Evolutionary conservation across 805 yeast species (phyloP).

Genomic region (Zygoascus tannicola): DNA sequence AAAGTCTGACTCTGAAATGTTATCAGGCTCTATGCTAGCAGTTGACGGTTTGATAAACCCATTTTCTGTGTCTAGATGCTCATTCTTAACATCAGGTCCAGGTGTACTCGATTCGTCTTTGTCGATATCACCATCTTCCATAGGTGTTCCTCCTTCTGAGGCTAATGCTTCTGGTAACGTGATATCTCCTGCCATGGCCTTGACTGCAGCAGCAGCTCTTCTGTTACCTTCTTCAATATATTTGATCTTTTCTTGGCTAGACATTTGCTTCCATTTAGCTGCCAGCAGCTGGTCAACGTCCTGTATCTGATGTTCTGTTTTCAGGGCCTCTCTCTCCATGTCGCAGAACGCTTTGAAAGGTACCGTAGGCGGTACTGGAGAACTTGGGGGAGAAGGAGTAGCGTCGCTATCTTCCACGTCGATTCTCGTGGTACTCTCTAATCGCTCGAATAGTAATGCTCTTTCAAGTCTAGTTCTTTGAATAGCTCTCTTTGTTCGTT

Average conservation of each 20-base stretch:
- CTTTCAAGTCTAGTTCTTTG: constrained; percentile 77
- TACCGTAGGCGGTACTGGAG: constrained; percentile 7
- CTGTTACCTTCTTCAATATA: background rate
- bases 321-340: constrained; percentile 65
- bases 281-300: constrained; percentile 63
- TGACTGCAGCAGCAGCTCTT: background rate
- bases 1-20: constrained; percentile 2
- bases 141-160: constrained; percentile 69
- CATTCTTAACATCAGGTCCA: background rate
- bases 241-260: constrained; percentile 22
- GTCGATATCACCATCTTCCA: background rate
- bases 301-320: constrained; percentile 45
- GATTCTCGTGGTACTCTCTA: constrained; percentile 43
- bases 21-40: background rate
- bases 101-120: background rate
- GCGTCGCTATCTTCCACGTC: constrained; percentile 23
- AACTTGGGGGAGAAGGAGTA: constrained; percentile 24
- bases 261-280: constrained; percentile 75
- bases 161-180: constrained; percentile 55
- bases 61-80: background rate
- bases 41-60: background rate
- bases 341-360: constrained; percentile 87
- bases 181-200: constrained; percentile 49
- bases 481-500: constrained; percentile 66
- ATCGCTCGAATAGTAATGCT: constrained; percentile 64